Evolutionary conservation across 352 stramenopile genomes (phyloP), one percentile per base, ranked within the genome.

Genomic region (Plasmopara viticola): DNA sequence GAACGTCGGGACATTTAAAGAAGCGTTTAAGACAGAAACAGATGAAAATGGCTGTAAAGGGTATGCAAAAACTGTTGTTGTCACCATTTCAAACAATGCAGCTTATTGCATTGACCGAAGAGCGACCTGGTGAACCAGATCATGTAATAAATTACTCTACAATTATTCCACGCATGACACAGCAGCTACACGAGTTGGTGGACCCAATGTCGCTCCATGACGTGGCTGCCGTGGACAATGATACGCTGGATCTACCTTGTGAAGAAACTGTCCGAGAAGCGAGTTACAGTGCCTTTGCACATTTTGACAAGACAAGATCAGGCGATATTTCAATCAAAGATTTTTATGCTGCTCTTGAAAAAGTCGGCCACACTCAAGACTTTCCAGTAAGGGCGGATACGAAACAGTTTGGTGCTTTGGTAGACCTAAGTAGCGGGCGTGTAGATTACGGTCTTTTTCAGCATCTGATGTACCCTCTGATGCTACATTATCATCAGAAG

Each of bases 361-460:
- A 54, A 13, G 41, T 88, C 9, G 35, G 43, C 0, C 46, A 53
- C 9, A 47, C 46, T 2, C 56, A 78, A 2, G 34, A 30, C 2
- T 49, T 71, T 18, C 43, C 58, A 7, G 41, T 83, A 6, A 33
- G 30, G 4, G 37, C 38, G 2, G 65, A 69, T 28, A 50, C 66
- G 29, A 59, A 58, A 5, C 58, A 71, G 43, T 51, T 85, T 2
- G 66, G 55, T 17, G 71, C 53, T 2, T 38, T 84, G 14, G 74
- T 66, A 0, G 74, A 88, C 42, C 59, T 66, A 3, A 65, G 67
- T n/a, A 60, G 65, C 10, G 74, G 74, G 9, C 73, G 78, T 39
- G 78, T 86, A 37, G 84, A 84, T 60, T 85, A 83, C 40, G 53
- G 62, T 28, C 64, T 59, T 50, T 85, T 85, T 31, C 62, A 83